Percentiles rank a stretch among this genome's conserved stretches.
Conservation (phyloP, 2,329 filamentous ascomycete species). For the Penicillium nordicum region DNA sequence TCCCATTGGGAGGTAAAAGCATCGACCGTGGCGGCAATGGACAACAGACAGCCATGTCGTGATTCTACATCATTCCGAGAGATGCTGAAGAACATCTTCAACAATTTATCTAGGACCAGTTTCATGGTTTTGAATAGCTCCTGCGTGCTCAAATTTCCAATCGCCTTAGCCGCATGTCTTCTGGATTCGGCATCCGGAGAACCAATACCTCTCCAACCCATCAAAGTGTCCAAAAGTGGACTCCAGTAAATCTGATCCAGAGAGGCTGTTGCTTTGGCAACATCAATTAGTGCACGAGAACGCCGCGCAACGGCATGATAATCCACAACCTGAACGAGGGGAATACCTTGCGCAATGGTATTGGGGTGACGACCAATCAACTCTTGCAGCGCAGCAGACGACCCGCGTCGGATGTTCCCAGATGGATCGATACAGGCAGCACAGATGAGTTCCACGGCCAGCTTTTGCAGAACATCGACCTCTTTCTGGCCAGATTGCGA, state of each 20-base stretch:
- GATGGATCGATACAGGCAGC: slow-evolving; percentile 82
- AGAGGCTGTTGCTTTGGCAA: slow-evolving; percentile 65
- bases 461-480: slow-evolving; percentile 62
- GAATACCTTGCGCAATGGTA: slow-evolving; percentile 74
- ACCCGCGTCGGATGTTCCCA: slow-evolving; percentile 88
- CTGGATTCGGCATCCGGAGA: slow-evolving; percentile 73
- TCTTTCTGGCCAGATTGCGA: slow-evolving; percentile 28
- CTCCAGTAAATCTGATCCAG: slow-evolving; percentile 64
- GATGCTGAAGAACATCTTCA: slow-evolving; percentile 36
- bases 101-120: slow-evolving; percentile 32
- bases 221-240: slow-evolving; percentile 65
- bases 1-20: slow-evolving; percentile 26
- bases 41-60: slow-evolving; percentile 45
- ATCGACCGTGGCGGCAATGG: slow-evolving; percentile 39
- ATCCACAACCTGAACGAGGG: slow-evolving; percentile 83
- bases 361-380: slow-evolving; percentile 90
- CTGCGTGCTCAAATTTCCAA: slow-evolving; percentile 52
- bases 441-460: slow-evolving; percentile 77
- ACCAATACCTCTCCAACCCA: slow-evolving; percentile 85
- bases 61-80: slow-evolving; percentile 41
- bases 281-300: slow-evolving; percentile 73
- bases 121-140: slow-evolving; percentile 30
- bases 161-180: slow-evolving; percentile 65
- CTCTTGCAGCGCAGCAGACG: slow-evolving; percentile 91
- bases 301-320: slow-evolving; percentile 91